phyloP scores from a whole-genome alignment of 345 rosid species.

The Durio zibethinus region DNA sequence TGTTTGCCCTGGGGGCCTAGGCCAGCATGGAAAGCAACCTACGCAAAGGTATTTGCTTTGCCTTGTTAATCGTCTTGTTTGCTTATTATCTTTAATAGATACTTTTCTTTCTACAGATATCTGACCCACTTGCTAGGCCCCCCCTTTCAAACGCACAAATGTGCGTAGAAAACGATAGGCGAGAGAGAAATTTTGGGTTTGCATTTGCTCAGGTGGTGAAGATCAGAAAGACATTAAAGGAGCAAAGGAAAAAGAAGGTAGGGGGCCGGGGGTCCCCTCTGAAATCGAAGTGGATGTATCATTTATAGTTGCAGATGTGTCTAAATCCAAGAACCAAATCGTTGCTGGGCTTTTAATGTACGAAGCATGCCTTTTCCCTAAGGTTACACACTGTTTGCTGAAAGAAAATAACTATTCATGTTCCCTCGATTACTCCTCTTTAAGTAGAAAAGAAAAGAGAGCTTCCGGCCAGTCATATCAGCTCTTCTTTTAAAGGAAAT shows the following conservation, averaged over 20 bases:
- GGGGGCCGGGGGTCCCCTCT: slow-evolving; percentile 21
- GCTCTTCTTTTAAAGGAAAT: slow-evolving; percentile 38
- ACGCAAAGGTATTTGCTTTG: slow-evolving; percentile 22
- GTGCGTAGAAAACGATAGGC: not conserved
- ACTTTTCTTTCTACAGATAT: not conserved
- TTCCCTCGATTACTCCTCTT: slow-evolving; percentile 21
- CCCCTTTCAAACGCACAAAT: not conserved
- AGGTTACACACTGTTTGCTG: slow-evolving; percentile 29
- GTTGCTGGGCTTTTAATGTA: slow-evolving; percentile 25
- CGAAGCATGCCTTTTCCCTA: slow-evolving; percentile 8
- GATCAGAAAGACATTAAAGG: not conserved
- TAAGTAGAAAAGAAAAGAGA: slow-evolving; percentile 15
- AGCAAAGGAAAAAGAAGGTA: not conserved
- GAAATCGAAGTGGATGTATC: slow-evolving; percentile 34
- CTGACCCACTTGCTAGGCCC: slow-evolving; percentile 13
- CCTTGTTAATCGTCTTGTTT: slow-evolving; percentile 19
- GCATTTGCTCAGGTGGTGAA: slow-evolving; percentile 6
- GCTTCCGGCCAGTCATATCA: slow-evolving; percentile 11
- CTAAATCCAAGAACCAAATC: slow-evolving; percentile 26
- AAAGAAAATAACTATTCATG: slow-evolving; percentile 23
- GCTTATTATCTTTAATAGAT: slow-evolving; percentile 14
- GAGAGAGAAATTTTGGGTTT: slow-evolving; percentile 10
- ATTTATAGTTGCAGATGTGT: slow-evolving; percentile 16
- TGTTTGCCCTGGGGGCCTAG: slow-evolving; percentile 31
- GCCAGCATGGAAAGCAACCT: slow-evolving; percentile 15